Evolutionary conservation across 768 basidiomycete species (phyloP).

Genomic region (Suillus paluster): DNA sequence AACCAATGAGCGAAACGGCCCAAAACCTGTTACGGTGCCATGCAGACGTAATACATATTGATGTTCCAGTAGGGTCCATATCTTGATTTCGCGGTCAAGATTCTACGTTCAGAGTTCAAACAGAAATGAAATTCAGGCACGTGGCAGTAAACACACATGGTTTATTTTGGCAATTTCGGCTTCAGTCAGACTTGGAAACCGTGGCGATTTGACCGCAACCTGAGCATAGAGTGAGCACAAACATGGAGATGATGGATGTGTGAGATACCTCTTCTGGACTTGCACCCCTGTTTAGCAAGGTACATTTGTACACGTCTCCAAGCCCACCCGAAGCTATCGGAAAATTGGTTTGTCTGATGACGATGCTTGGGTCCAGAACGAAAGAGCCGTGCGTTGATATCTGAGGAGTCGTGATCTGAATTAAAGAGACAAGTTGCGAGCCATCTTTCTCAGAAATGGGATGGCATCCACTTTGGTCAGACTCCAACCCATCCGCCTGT

Average conservation of each 20-base stretch:
- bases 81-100: conserved; percentile 24
- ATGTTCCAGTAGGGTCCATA: conserved; percentile 25
- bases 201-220: conserved; percentile 11
- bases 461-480: not conserved
- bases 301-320: conserved; percentile 48
- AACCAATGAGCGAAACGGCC: conserved; percentile 32
- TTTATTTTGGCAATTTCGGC: not conserved
- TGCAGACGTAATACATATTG: conserved; percentile 23
- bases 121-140: not conserved
- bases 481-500: too few relatives aligned
- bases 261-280: not conserved
- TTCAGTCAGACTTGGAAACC: not conserved
- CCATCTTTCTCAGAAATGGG: not conserved
- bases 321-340: conserved; percentile 39
- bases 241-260: not conserved
- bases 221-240: not conserved
- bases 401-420: not conserved
- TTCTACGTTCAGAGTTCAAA: conserved; percentile 22
- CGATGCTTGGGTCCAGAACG: too few relatives aligned
- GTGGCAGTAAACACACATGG: not conserved
- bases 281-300: not conserved
- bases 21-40: conserved; percentile 23
- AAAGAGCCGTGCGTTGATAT: not conserved
- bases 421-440: not conserved
- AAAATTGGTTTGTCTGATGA: not conserved